These are phyloP conservation scores for Ustilago sp. DNA, from an alignment of 1,284 basidiomycete genomes.

Conservation along the genomic window DNA sequence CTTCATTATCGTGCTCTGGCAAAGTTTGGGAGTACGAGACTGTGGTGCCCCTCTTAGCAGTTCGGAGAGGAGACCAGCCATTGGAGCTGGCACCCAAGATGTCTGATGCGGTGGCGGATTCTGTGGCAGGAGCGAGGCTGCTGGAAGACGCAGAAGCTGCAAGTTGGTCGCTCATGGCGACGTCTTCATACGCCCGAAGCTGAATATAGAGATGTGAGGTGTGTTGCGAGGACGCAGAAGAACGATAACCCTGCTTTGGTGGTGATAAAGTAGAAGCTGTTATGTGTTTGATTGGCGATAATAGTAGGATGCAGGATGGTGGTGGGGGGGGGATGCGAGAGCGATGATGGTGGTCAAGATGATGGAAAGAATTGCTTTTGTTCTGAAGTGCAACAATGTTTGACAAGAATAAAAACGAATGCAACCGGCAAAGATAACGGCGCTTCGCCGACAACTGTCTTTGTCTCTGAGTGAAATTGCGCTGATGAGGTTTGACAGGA, in stretches of 20 bases:
- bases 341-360: not conserved
- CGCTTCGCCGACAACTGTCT: not conserved
- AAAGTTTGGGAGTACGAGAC: slow-evolving; percentile 35
- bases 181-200: not conserved
- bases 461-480: not conserved
- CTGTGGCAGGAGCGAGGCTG: slow-evolving; percentile 24
- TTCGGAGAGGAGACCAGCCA: slow-evolving; percentile 60
- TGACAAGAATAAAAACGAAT: not conserved
- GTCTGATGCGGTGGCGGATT: slow-evolving; percentile 51
- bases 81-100: slow-evolving; percentile 60
- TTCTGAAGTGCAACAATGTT: not conserved
- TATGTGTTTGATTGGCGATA: not conserved
- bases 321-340: not conserved
- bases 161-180: slow-evolving; percentile 36
- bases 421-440: not conserved
- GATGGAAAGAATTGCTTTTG: not conserved
- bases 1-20: slow-evolving; percentile 30
- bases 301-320: not conserved
- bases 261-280: too few relatives aligned
- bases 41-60: slow-evolving; percentile 29
- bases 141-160: slow-evolving; percentile 17
- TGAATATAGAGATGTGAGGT: not conserved
- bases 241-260: too few relatives aligned
- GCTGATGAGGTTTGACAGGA: slow-evolving; percentile 17
- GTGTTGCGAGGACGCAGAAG: not conserved